Percentiles rank a stretch among this genome's conserved stretches.
phyloP scores from a whole-genome alignment of 164 flowering plant genomes.

The Kingdonia uniflora region DNA sequence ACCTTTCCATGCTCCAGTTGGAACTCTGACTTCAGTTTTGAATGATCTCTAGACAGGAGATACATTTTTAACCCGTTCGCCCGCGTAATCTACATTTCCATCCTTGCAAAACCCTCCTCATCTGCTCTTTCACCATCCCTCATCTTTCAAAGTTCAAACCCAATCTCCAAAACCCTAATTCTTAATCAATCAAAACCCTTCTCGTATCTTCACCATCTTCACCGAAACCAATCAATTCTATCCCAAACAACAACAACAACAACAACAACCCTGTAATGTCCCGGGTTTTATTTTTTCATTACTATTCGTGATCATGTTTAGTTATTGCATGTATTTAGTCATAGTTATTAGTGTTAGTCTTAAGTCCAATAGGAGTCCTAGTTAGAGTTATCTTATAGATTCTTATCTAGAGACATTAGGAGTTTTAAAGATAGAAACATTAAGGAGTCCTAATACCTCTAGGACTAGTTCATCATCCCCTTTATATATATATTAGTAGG shows the following conservation, averaged over 20 bases:
- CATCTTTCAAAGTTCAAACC: conserved; percentile 8
- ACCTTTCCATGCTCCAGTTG: conserved; percentile 61
- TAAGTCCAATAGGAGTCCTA: too few relatives aligned
- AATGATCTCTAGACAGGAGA: conserved; percentile 54
- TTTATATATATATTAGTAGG: too few relatives aligned
- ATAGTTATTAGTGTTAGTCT: too few relatives aligned
- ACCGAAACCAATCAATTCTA: conserved; percentile 11
- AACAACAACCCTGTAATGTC: too few relatives aligned
- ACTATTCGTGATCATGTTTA: too few relatives aligned
- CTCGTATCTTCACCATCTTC: conserved; percentile 13
- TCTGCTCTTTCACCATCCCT: conserved; percentile 29
- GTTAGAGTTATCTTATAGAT: too few relatives aligned
- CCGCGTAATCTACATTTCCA: conserved; percentile 25
- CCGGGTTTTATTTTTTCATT: too few relatives aligned
- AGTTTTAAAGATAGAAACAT: too few relatives aligned
- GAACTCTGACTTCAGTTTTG: conserved; percentile 57
- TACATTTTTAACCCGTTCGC: conserved; percentile 39
- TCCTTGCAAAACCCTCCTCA: conserved; percentile 40
- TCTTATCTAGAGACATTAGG: too few relatives aligned
- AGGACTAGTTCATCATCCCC: too few relatives aligned
- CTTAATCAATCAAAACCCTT: conserved; percentile 4
- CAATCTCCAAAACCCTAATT: conserved; percentile 1
- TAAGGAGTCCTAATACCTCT: too few relatives aligned
- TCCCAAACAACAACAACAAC: conserved; percentile 8
- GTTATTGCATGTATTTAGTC: too few relatives aligned